A percentile compares a stretch with the other conserved stretches of the same genome.
These are phyloP conservation scores for Neodidymelliopsis sp. DNA, from an alignment of 2,329 filamentous ascomycete genomes.

Conservation along the genomic window DNA sequence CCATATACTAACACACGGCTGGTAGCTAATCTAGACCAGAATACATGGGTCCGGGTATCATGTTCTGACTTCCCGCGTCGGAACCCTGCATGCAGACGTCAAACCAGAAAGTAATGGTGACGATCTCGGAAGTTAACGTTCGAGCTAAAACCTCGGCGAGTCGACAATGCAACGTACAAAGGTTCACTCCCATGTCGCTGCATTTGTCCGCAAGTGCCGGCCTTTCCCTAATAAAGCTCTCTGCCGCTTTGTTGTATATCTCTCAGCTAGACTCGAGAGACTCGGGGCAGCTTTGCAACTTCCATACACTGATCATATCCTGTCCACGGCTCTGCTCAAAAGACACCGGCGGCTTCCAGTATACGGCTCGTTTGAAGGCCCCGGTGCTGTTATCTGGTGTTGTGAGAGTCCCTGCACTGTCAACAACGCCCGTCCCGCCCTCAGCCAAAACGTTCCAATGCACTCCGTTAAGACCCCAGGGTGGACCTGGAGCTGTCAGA, in stretches of 20 bases:
- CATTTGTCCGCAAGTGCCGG: constrained; percentile 3
- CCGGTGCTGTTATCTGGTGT: constrained; percentile 4
- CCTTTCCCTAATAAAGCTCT: neutral
- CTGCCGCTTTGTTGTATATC: neutral
- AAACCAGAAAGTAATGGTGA: constrained; percentile 5
- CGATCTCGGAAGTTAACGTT: constrained; percentile 5
- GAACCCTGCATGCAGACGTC: constrained; percentile 3
- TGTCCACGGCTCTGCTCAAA: constrained; percentile 26
- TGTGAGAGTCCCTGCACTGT: constrained; percentile 17
- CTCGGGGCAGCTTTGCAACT: constrained; percentile 10
- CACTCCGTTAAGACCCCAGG: constrained; percentile 68
- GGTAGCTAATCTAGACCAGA: constrained; percentile 4
- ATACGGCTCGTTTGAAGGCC: constrained; percentile 18
- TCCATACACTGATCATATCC: constrained; percentile 30
- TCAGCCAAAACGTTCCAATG: constrained; percentile 24
- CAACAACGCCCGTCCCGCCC: constrained; percentile 20
- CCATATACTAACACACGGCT: constrained; percentile 4
- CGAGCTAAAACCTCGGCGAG: neutral
- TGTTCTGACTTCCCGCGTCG: constrained; percentile 1
- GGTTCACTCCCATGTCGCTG: constrained; percentile 12
- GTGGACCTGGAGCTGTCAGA: constrained; percentile 70
- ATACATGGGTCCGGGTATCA: constrained; percentile 4
- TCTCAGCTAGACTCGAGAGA: neutral
- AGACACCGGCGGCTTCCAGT: constrained; percentile 25
- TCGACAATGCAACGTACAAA: constrained; percentile 8